Evolutionary conservation across 805 yeast species (phyloP).

Genomic region (Teunomyces gatunensis): DNA sequence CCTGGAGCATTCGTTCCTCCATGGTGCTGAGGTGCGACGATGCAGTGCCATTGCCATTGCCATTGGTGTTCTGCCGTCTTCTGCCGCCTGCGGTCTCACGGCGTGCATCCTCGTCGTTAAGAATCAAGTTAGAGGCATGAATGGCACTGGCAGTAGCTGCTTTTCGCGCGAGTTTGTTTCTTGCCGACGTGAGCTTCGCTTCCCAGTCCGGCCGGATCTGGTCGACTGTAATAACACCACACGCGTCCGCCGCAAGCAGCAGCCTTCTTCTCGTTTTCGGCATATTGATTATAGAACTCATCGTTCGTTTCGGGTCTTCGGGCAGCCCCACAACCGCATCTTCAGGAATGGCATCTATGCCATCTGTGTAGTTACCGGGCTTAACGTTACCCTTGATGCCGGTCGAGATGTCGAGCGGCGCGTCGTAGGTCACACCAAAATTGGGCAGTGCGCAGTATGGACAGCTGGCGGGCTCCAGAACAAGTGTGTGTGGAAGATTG

Average conservation of each 20-base stretch:
- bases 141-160: slow-evolving; percentile 94
- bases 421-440: slow-evolving; percentile 81
- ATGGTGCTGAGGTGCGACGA: slow-evolving; percentile 16
- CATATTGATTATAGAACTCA: slow-evolving; percentile 6
- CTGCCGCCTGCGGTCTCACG: slow-evolving; percentile 9
- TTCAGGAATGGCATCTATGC: slow-evolving; percentile 1
- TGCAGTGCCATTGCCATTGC: slow-evolving; percentile 6
- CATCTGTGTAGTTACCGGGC: neutral
- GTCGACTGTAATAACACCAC: slow-evolving; percentile 76
- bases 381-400: slow-evolving; percentile 56
- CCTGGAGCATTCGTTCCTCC: slow-evolving; percentile 77
- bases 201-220: slow-evolving; percentile 93
- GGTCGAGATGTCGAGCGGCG: slow-evolving; percentile 50
- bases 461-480: slow-evolving; percentile 85
- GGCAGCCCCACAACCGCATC: slow-evolving; percentile 4
- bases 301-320: neutral
- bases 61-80: slow-evolving; percentile 24
- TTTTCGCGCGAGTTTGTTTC: slow-evolving; percentile 73
- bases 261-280: slow-evolving; percentile 20
- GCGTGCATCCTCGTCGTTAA: slow-evolving; percentile 28
- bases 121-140: slow-evolving; percentile 78
- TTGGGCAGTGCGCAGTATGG: slow-evolving; percentile 90
- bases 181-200: slow-evolving; percentile 63
- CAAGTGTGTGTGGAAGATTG: slow-evolving; percentile 55
- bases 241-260: slow-evolving; percentile 57